Base-by-base conservation (phyloP, 2,329 filamentous ascomycete species). In the Kalmusia sp. region DNA sequence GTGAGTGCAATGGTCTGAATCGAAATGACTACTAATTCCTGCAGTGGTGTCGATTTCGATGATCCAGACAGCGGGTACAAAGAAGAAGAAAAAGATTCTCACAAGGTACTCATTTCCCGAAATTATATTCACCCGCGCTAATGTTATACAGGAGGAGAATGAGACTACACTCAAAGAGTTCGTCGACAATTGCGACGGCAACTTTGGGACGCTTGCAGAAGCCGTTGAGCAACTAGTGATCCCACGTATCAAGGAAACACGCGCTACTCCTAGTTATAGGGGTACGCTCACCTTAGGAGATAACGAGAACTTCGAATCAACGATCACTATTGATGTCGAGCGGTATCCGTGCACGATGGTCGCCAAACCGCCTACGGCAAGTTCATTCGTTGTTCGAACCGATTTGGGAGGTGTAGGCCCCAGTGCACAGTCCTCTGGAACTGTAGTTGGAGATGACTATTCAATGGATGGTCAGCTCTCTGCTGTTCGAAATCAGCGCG, bases 31-130 rank as follows among this genome's bases (percentile, higher is more conserved):
- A 9, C 62, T 69, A 57, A 71, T 74, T 52, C 19, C 25, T 19
- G 37, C 52, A 93, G 89, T 49, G 95, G 95, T 12, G 85, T 96
- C 15, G 95, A 99, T 71, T 98, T 99, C 73, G 92, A 99, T 69
- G 92, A 97, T 71, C 71, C 85, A 1, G 92, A 96, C 2, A 96
- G 89, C 68, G 93, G 93, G 35, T 90, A 91, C 70, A 96, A 96
- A 72, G 93, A 98, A 76, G 92, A 97, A 72, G 85, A 90, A 59
- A 99, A 99, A 71, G 78, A 87, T 15, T 61, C 72, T 0, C 71
- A 74, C 46, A 98, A 98, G 81, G 87, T 88, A 67, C n/a, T n/a
- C n/a, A n/a, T n/a, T n/a, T n/a, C n/a, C n/a, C n/a, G n/a, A n/a
- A n/a, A n/a, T n/a, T n/a, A n/a, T n/a, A n/a, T n/a, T n/a, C n/a